Percentiles rank a stretch among this genome's conserved stretches.
Evolutionary conservation across 2,329 filamentous ascomycete genomes (phyloP).

Genomic region (Neonectria neomacrospora): DNA sequence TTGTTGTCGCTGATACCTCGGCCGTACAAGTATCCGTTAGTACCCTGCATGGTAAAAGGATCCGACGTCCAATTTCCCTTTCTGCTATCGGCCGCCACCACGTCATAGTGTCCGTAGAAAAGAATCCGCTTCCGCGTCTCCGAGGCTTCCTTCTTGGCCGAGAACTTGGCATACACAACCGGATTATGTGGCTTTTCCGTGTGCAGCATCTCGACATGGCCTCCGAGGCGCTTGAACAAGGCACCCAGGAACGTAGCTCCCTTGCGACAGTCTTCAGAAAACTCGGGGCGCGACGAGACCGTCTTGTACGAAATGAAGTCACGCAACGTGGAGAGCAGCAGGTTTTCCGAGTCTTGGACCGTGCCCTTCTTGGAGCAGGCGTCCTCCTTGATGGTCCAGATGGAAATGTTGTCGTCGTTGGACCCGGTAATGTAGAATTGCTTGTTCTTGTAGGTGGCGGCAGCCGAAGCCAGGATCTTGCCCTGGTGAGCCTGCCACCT

Average conservation of each 20-base stretch:
- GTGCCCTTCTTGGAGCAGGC: slow-evolving; percentile 49
- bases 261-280: slow-evolving; percentile 89
- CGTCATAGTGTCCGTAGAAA: slow-evolving; percentile 98
- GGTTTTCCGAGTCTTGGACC: slow-evolving; percentile 56
- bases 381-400: slow-evolving; percentile 79
- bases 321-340: slow-evolving; percentile 76
- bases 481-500: slow-evolving; percentile 87
- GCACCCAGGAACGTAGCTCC: slow-evolving; percentile 91
- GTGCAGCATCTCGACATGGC: slow-evolving; percentile 88
- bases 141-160: slow-evolving; percentile 74
- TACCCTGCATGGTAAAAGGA: slow-evolving; percentile 88
- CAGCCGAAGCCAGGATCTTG: slow-evolving; percentile 86
- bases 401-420: slow-evolving; percentile 87
- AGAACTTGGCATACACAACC: slow-evolving; percentile 91
- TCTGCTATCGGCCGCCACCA: slow-evolving; percentile 88
- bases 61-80: slow-evolving; percentile 86
- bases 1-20: slow-evolving; percentile 99
- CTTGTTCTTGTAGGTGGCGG: slow-evolving; percentile 74
- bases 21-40: slow-evolving; percentile 93
- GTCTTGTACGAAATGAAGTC: slow-evolving; percentile 94
- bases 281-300: slow-evolving; percentile 86
- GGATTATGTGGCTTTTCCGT: slow-evolving; percentile 85
- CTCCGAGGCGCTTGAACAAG: slow-evolving; percentile 92
- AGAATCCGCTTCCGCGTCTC: slow-evolving; percentile 83
- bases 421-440: slow-evolving; percentile 94